phyloP scores from a whole-genome alignment of 2,329 filamentous ascomycete genomes.

The Fusarium nodosum region DNA sequence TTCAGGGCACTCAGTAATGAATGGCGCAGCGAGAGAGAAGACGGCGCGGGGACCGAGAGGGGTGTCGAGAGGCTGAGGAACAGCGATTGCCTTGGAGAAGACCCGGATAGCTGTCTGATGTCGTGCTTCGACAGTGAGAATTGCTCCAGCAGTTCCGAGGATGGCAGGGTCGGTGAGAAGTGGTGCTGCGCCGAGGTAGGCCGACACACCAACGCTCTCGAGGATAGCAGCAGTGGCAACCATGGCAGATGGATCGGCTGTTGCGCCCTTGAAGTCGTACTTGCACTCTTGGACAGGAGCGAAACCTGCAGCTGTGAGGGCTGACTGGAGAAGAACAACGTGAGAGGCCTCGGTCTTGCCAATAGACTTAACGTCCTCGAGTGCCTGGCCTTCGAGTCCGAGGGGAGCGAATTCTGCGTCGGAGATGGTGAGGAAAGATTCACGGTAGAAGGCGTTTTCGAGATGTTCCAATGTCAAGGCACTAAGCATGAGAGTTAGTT shows the following conservation, averaged over 20 bases:
- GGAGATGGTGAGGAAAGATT: conserved; percentile 77
- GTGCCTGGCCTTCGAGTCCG: conserved; percentile 50
- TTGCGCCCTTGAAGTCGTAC: conserved; percentile 81
- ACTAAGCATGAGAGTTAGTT: conserved; percentile 39
- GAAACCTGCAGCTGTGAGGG: conserved; percentile 67
- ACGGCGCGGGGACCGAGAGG: conserved; percentile 76
- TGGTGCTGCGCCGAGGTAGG: conserved; percentile 78
- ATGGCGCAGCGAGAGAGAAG: conserved; percentile 79
- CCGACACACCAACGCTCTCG: conserved; percentile 80
- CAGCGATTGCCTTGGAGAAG: conserved; percentile 67
- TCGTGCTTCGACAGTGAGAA: conserved; percentile 79
- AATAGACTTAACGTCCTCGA: conserved; percentile 69
- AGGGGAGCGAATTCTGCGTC: conserved; percentile 73
- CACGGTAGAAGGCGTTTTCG: conserved; percentile 78
- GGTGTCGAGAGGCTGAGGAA: conserved; percentile 78
- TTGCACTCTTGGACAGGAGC: conserved; percentile 76
- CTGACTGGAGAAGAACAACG: conserved; percentile 59
- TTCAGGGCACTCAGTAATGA: conserved; percentile 78
- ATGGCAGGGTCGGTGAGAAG: conserved; percentile 71
- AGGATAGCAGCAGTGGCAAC: conserved; percentile 77
- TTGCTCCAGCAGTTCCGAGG: conserved; percentile 75
- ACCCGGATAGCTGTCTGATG: conserved; percentile 80
- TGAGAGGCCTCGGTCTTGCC: conserved; percentile 71
- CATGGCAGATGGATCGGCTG: conserved; percentile 75
- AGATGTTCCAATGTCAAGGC: conserved; percentile 82